Evolutionary conservation across 768 basidiomycete genomes (phyloP), one percentile per base, ranked within the genome.

Genomic region (Naganishia vaughanmartiniae): DNA sequence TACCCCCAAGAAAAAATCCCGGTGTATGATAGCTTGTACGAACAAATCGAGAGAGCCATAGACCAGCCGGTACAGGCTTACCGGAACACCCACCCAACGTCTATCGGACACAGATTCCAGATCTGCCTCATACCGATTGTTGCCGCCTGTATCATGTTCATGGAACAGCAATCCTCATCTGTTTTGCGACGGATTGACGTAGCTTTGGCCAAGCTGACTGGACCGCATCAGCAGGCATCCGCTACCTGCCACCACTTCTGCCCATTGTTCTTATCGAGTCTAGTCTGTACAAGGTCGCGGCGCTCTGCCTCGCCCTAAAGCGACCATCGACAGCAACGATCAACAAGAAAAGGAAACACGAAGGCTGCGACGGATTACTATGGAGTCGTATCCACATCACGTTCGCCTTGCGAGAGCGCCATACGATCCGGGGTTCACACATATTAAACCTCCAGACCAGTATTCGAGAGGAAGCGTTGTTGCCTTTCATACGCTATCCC

Each of bases 371-470:
- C 26, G 14, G 54, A 15, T 26, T n/a, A 60, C 9, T 1, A 60
- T 63, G 60, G 60, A 28, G 39, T 28, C 30, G 39, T 21, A 15
- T 12, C 24, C 26, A 26, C 60, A 30, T 6, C 60, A 26, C 26
- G 5, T 36, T 17, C 34, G 57, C 1, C 19, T 45, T 7, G 21
- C 42, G n/a, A 63, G 60, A 28, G 60, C 60, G 24, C 17, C 2
- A 19, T 63, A 63, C 39, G 60, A 63, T 15, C 60, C 60, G 2
- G 36, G 42, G 6, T 46, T 63, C 39, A 1, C 46, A 9, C 60
- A 63, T 1, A 45, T 63, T 42, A n/a, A 46, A 45, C 60, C 60
- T 45, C 39, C 60, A 45, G 36, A 63, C 26, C 19, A 17, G 42
- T 63, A 63, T 45, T 63, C 60, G 11, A 26, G 11, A 46, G 36